phyloP scores from a whole-genome alignment of 1,284 basidiomycete species.

The Cutaneotrichosporon cavernicola region DNA sequence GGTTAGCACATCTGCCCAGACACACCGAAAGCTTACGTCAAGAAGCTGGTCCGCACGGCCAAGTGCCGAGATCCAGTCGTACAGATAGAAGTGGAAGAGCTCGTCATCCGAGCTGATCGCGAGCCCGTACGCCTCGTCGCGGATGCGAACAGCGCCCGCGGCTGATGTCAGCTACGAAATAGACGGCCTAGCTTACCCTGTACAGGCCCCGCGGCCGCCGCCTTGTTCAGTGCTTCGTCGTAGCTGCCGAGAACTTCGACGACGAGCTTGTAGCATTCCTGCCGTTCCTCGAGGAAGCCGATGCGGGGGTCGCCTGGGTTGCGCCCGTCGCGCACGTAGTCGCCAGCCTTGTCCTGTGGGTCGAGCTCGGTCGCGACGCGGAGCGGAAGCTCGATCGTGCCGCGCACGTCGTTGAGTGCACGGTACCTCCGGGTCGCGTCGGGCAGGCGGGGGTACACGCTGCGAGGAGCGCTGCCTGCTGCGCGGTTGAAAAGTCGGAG shows the following conservation, averaged over 20 bases:
- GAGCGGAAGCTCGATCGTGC: slow-evolving; percentile 82
- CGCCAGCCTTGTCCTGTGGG: slow-evolving; percentile 69
- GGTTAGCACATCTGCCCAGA: slow-evolving; percentile 5
- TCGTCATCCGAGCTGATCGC: slow-evolving; percentile 83
- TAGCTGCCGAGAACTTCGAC: slow-evolving; percentile 77
- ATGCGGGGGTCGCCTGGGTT: slow-evolving; percentile 63
- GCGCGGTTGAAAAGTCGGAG: slow-evolving; percentile 82
- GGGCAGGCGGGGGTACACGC: slow-evolving; percentile 78
- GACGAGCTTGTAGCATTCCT: slow-evolving; percentile 76
- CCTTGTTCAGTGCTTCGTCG: slow-evolving; percentile 59
- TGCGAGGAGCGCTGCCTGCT: slow-evolving; percentile 61
- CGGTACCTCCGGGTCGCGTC: slow-evolving; percentile 86
- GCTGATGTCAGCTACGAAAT: slow-evolving; percentile 7
- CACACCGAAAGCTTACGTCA: slow-evolving; percentile 61
- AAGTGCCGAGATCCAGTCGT: slow-evolving; percentile 85
- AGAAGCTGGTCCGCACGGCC: slow-evolving; percentile 83
- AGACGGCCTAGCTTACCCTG: slow-evolving; percentile 24
- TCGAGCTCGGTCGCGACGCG: slow-evolving; percentile 80
- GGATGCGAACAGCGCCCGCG: slow-evolving; percentile 16
- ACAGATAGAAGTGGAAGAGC: slow-evolving; percentile 90
- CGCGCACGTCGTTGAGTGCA: slow-evolving; percentile 62
- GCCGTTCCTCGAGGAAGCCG: slow-evolving; percentile 62
- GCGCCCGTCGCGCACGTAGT: slow-evolving; percentile 70
- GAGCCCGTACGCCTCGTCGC: slow-evolving; percentile 56
- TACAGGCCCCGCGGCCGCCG: slow-evolving; percentile 14